Conservation (phyloP, 257 asterid genomes). For the Perilla frutescens region DNA sequence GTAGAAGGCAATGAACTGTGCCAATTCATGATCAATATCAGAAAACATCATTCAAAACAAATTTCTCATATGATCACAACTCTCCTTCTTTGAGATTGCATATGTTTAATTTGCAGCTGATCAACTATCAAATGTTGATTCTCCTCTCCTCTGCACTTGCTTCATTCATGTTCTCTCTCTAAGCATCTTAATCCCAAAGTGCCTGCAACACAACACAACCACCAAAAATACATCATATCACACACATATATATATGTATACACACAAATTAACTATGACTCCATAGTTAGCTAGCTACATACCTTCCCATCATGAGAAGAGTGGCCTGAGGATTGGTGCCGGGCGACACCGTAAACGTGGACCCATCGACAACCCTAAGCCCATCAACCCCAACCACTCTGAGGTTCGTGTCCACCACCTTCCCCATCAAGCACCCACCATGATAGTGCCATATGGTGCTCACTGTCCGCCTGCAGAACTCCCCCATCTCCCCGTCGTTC, state of each 20-base stretch:
- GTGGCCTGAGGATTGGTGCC: conserved; percentile 99
- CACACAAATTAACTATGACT: too few relatives aligned
- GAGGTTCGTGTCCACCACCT: conserved; percentile 66
- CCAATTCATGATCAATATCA: too few relatives aligned
- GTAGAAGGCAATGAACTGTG: too few relatives aligned
- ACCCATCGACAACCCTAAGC: conserved; percentile 84
- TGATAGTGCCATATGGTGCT: conserved; percentile 97
- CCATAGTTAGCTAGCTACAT: neutral
- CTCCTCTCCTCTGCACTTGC: too few relatives aligned
- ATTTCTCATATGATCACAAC: too few relatives aligned
- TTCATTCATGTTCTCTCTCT: conserved; percentile 47
- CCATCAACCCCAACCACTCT: conserved; percentile 64
- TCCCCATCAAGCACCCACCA: conserved; percentile 87
- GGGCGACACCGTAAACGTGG: conserved; percentile 68
- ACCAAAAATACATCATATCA: neutral
- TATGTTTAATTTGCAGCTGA: too few relatives aligned
- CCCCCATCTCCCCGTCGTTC: conserved; percentile 58
- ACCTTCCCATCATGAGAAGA: conserved; percentile 81
- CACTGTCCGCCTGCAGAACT: conserved; percentile 78
- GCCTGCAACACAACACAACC: conserved; percentile 39
- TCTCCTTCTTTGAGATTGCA: too few relatives aligned
- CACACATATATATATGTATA: too few relatives aligned
- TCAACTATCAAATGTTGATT: too few relatives aligned
- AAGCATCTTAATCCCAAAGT: conserved; percentile 64
- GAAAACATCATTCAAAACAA: too few relatives aligned